Percentiles rank a stretch among this genome's conserved stretches.
phyloP scores from a whole-genome alignment of 768 basidiomycete genomes.

The Rubroboletus satanas region DNA sequence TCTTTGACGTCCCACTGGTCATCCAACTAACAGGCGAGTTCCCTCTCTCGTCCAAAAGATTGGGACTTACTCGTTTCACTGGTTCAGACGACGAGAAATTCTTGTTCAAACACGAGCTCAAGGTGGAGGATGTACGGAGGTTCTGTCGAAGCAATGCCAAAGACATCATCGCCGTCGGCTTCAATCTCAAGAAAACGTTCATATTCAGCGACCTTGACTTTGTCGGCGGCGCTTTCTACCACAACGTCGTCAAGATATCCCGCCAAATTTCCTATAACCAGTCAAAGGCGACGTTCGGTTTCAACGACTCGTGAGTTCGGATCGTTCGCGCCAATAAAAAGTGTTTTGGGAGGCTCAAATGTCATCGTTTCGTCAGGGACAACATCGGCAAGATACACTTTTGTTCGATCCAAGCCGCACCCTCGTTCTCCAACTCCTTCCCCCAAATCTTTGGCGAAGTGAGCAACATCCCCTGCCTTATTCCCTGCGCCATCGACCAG shows the following conservation, averaged over 20 bases:
- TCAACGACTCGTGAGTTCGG: constrained; percentile 81
- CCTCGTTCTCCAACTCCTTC: constrained; percentile 97
- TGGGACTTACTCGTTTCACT: not conserved
- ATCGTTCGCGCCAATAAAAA: not conserved
- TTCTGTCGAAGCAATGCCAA: constrained; percentile 86
- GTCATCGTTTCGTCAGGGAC: constrained; percentile 53
- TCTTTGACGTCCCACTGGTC: constrained; percentile 91
- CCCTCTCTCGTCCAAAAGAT: not conserved
- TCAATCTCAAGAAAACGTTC: constrained; percentile 89
- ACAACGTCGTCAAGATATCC: constrained; percentile 89
- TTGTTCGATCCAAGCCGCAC: constrained; percentile 90
- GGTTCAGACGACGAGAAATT: constrained; percentile 94
- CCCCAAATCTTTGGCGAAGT: constrained; percentile 90
- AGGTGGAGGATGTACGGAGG: constrained; percentile 78
- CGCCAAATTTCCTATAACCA: constrained; percentile 91
- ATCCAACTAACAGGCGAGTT: constrained; percentile 86
- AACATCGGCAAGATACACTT: constrained; percentile 99
- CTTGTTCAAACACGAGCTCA: constrained; percentile 92
- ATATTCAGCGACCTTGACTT: constrained; percentile 93
- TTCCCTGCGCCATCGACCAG: constrained; percentile 98
- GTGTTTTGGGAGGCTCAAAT: not conserved
- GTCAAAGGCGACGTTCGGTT: constrained; percentile 93
- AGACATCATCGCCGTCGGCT: constrained; percentile 96
- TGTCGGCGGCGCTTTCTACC: constrained; percentile 90
- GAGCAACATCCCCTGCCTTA: constrained; percentile 85